Evolutionary conservation across 768 basidiomycete species (phyloP), one percentile per base, ranked within the genome.

Genomic region (Auricularia sp.): DNA sequence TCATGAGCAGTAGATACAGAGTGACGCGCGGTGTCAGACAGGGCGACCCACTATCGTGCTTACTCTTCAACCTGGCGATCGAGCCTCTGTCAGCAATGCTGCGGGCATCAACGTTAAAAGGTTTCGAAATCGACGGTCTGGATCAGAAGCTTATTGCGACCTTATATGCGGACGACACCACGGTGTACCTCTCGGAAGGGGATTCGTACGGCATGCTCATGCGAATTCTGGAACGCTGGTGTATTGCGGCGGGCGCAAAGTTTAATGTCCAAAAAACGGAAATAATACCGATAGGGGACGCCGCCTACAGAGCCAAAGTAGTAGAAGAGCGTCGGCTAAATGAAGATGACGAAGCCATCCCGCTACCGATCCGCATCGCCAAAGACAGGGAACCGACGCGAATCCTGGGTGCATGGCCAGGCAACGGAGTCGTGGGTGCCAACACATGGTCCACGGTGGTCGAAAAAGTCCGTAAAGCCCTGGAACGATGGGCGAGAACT

Each of bases 151-250:
- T 79, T 0, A 72, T 77, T 0, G 68, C 69, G 2, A 73, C 69
- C 0, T 73, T 81, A 0, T 81, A 79, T 65, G 77, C 79, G 0
- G 77, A 81, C 66, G 78, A 81, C 66, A 80, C 78, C 10, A 75
- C 74, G 1, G 72, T 74, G 0, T 78, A 70, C 67, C 74, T 81
- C 0, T 67, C 67, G 2, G 67, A 72, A 45, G 11, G 64, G 0
- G 78, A 81, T 62, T 61, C 67, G 3, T 74, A 73, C 14, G 54
- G 62, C 0, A 65, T 64, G 0, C 72, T 82, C 0, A 36, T 69
- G 2, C 0, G 35, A 0, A 71, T 81, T 1, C 77, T 81, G 0
- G 34, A 72, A 0, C 47, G 42, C 0, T 83, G 81, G 81, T 82
- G 78, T 64, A 24, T 18, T 0, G 78, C 74, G 3, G 76, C 77